Percentiles rank a stretch among this genome's conserved stretches.
These are phyloP conservation scores for Lagerstroemia fauriei DNA, from an alignment of 441 rosid species.

Conservation along the genomic window DNA sequence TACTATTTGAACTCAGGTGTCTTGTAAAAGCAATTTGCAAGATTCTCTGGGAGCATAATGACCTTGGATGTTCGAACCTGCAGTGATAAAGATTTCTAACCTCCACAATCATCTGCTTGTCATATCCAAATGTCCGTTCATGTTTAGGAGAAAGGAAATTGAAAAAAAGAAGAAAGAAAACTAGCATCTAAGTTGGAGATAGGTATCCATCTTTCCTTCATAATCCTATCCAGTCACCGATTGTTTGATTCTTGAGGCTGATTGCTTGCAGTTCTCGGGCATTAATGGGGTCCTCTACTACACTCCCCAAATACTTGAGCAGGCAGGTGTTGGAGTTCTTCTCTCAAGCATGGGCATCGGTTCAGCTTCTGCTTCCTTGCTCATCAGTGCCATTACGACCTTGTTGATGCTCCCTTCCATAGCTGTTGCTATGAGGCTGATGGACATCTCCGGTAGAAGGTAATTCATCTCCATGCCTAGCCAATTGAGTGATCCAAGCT, in stretches of 20 bases:
- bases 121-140: neutral
- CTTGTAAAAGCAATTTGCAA: neutral
- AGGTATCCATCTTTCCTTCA: neutral
- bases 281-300: constrained; percentile 96
- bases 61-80: neutral
- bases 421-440: constrained; percentile 88
- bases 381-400: constrained; percentile 78
- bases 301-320: constrained; percentile 94
- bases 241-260: constrained; percentile 4
- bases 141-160: no score
- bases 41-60: neutral
- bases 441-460: constrained; percentile 96
- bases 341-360: constrained; percentile 71
- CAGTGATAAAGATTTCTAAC: neutral
- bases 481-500: neutral
- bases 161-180: no score
- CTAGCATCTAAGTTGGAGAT: constrained; percentile 3
- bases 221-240: neutral
- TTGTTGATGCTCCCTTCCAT: constrained; percentile 94
- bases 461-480: constrained; percentile 28
- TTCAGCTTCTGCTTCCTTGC: constrained; percentile 70
- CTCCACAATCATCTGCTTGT: neutral
- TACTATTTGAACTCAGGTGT: no score
- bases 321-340: constrained; percentile 87
- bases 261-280: constrained; percentile 73